Conservation (phyloP, 768 basidiomycete species). For the Guyanaporus albipodus region DNA sequence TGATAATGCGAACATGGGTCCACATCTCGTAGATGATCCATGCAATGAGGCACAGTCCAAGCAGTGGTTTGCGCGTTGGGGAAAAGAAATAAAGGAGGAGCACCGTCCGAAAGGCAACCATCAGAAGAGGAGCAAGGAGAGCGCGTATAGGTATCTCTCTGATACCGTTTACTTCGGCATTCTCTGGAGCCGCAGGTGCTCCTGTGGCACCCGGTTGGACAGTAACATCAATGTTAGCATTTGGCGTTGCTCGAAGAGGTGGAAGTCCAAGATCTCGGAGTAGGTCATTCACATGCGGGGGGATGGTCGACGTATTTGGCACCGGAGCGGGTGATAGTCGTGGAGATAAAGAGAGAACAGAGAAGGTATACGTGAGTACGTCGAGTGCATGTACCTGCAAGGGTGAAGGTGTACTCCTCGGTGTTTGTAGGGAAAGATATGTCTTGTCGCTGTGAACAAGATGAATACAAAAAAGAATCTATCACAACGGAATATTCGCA, state of each 20-base stretch:
- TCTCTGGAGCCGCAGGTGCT: slow-evolving; percentile 16
- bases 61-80: slow-evolving; percentile 66
- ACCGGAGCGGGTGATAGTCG: slow-evolving; percentile 28
- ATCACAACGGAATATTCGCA: slow-evolving; percentile 6
- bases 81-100: slow-evolving; percentile 75
- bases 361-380: slow-evolving; percentile 38
- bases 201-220: slow-evolving; percentile 16
- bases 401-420: slow-evolving; percentile 48
- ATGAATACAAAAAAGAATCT: slow-evolving; percentile 3
- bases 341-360: slow-evolving; percentile 55
- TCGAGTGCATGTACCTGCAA: slow-evolving; percentile 54
- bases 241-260: slow-evolving; percentile 39
- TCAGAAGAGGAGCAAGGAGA: slow-evolving; percentile 58
- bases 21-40: slow-evolving; percentile 78
- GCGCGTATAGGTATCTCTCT: slow-evolving; percentile 64
- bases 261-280: slow-evolving; percentile 65
- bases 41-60: slow-evolving; percentile 58
- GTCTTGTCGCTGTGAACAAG: slow-evolving; percentile 28
- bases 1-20: slow-evolving; percentile 54
- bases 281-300: slow-evolving; percentile 54
- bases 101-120: slow-evolving; percentile 64
- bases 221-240: slow-evolving; percentile 20
- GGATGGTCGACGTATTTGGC: slow-evolving; percentile 27
- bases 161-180: slow-evolving; percentile 34
- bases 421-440: slow-evolving; percentile 50